Base-by-base conservation (phyloP, 257 asterid genomes). In the Penstemon davidsonii region DNA sequence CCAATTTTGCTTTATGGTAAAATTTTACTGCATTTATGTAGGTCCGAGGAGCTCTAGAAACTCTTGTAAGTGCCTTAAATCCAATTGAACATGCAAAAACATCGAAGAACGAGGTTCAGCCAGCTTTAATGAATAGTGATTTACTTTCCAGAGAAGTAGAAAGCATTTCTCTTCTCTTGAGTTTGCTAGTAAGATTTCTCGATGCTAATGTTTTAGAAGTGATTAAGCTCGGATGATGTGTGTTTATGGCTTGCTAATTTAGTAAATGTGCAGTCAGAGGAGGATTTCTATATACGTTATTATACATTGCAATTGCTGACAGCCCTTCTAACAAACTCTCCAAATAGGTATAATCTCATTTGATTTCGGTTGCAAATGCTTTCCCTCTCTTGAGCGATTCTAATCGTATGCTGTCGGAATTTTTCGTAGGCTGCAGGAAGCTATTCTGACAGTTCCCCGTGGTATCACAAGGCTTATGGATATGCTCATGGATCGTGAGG, bases 401-500 rank as follows among this genome's bases (percentile, higher is more conserved):
- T 62, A 52, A 76, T 46, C 47, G 67, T 54, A 42, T 18, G 44
- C 50, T 62, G 43, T 66, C 69, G 78, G 78, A 65, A 25, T 42
- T 63, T 11, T 71, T 66, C 75, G 68, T 86, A 91, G 97, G 84
- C 81, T 94, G 65, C 99, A 94, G 78, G 99, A 94, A 84, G 96
- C 99, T 72, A 94, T 94, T 83, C 82, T 91, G 47, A 83, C 86
- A 4, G 83, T 87, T 83, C 97, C 97, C 8, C 93, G 90, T 55
- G 99, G 96, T 75, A 86, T 86, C 72, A 88, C 96, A 58, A 78
- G 91, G 74, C 97, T 94, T 54, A 88, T 94, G 96, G 99, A 94
- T 82, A 94, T 94, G 99, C 96, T 94, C 72, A 91, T 88, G 96
- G 96, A 91, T 73, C 96, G 96, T 74, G 99, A 91, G 97, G 99